phyloP scores from a whole-genome alignment of 2,329 filamentous ascomycete genomes.

The Aureobasidium leucospermi region DNA sequence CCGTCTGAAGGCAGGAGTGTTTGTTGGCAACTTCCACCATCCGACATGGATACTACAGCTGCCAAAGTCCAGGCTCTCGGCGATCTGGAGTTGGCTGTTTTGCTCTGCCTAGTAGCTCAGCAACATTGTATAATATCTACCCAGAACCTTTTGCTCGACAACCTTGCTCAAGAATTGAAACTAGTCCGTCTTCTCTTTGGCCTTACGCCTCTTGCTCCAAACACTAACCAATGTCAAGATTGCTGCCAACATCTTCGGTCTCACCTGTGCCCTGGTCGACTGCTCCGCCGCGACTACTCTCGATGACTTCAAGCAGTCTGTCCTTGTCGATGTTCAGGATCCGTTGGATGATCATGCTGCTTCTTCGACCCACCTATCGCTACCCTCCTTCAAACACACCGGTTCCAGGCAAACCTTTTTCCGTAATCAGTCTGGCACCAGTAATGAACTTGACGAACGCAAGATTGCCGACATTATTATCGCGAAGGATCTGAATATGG shows the following conservation, averaged over 20 bases:
- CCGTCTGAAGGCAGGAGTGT: background rate
- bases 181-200: constrained; percentile 43
- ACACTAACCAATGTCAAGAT: constrained; percentile 14
- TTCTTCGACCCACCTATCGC: background rate
- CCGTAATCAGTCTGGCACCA: constrained; percentile 3
- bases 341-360: background rate
- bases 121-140: constrained; percentile 88
- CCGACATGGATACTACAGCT: constrained; percentile 25
- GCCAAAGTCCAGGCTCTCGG: constrained; percentile 69
- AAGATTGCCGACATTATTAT: constrained; percentile 76
- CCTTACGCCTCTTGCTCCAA: background rate
- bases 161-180: constrained; percentile 65
- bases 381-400: background rate
- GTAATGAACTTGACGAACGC: constrained; percentile 36
- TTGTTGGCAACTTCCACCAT: too few species aligned
- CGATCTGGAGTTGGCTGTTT: constrained; percentile 78
- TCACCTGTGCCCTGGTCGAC: constrained; percentile 62
- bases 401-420: background rate
- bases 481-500: constrained; percentile 68
- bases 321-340: constrained; percentile 45
- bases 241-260: constrained; percentile 55
- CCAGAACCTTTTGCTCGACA: constrained; percentile 52
- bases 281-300: constrained; percentile 68
- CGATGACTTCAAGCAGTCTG: constrained; percentile 69
- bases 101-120: constrained; percentile 71